Evolutionary conservation across 1,284 basidiomycete species (phyloP), one percentile per base, ranked within the genome.

Genomic region (Athelia sp.): DNA sequence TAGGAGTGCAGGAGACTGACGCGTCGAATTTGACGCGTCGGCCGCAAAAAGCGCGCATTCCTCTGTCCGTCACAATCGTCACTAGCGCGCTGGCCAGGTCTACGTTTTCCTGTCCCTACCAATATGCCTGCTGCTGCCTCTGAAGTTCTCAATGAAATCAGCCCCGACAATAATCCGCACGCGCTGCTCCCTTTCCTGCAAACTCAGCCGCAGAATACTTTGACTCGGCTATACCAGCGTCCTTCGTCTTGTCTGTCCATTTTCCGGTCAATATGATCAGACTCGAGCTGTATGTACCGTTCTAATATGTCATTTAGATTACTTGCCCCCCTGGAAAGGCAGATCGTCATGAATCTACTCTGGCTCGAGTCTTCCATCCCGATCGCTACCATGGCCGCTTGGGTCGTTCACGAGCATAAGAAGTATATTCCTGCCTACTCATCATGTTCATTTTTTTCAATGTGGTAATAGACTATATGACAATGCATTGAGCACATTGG

Each of bases 241-340:
- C 94, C 96, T 18, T 95, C 93, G 2, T 89, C 91, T 65, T 97
- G 94, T 70, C 81, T 99, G 29, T 92, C 93, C 40, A 86, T 99
- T 65, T 94, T 98, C 66, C 84, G 94, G 91, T 92, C 55, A 60
- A 57, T 50, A 52, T 40, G 35, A 43, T 50, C 36, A 54, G 23
- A 47, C 52, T n/a, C 43, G 26, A 18, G 47, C 52, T 31, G 48
- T 46, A 18, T 34, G 54, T 57, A 47, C 54, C 51, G 52, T 46
- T 48, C 55, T 48, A 51, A 45, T 50, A 44, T 32, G 22, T 22
- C 44, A 24, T 36, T 42, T 60, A 95, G 95, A 46, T 75, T 98
- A 18, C 72, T 99, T 19, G 87, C 86, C 2, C 86, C 92, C 19
- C 69, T 97, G 31, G 92, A 94, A 57, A 77, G 93, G 35, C 95